Percentiles rank a stretch among this genome's conserved stretches.
Conservation (phyloP, 495 filamentous ascomycete genomes). For the Ramalina intermedia region DNA sequence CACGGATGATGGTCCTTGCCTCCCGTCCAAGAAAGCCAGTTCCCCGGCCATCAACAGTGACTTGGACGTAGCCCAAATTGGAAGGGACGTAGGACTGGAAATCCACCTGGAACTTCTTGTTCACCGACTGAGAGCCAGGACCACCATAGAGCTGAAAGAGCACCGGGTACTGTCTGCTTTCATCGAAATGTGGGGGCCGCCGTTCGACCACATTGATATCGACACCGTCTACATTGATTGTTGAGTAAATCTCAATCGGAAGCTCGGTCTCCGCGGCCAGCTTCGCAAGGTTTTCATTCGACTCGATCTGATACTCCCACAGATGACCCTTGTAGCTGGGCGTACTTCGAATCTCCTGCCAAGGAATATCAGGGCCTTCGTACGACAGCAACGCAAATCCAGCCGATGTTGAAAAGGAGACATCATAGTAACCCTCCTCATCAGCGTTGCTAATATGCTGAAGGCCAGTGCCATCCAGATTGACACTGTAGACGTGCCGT, state of each 20-base stretch:
- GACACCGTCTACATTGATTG: constrained; percentile 64
- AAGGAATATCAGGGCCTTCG: constrained; percentile 72
- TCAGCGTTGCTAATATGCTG: constrained; percentile 57
- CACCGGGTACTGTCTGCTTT: constrained; percentile 76
- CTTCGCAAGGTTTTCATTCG: constrained; percentile 54
- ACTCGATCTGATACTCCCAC: constrained; percentile 58
- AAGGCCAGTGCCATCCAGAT: constrained; percentile 60
- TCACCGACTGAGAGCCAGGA: constrained; percentile 74
- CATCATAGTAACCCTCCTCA: constrained; percentile 67
- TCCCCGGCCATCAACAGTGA: constrained; percentile 87
- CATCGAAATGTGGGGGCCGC: constrained; percentile 79
- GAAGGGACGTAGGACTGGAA: constrained; percentile 86
- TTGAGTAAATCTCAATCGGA: constrained; percentile 73
- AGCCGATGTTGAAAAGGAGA: constrained; percentile 70
- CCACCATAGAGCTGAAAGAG: constrained; percentile 89
- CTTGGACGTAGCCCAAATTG: constrained; percentile 80
- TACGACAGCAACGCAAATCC: constrained; percentile 76
- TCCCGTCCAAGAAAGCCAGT: constrained; percentile 83
- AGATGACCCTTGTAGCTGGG: constrained; percentile 43
- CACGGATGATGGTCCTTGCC: constrained; percentile 67
- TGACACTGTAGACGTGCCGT: constrained; percentile 80
- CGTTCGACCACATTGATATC: constrained; percentile 79
- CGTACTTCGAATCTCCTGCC: constrained; percentile 82
- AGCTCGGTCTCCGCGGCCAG: constrained; percentile 64
- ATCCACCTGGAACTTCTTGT: constrained; percentile 69